Conservation (phyloP, 2,329 filamentous ascomycete species). For the Paramyrothecium sp. region DNA sequence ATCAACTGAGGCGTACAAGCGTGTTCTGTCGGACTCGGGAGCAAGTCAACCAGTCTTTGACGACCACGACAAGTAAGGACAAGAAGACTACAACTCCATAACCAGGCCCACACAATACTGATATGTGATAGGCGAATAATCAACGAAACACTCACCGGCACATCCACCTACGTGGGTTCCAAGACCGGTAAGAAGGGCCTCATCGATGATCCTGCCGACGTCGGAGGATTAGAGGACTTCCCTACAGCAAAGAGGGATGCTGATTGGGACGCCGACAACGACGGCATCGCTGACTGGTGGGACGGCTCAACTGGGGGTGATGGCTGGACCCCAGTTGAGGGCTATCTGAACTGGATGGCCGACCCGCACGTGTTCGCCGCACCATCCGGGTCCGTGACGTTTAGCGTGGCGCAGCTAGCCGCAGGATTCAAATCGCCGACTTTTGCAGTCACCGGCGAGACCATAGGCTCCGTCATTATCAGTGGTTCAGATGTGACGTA, state of each 20-base stretch:
- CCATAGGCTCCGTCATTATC: neutral
- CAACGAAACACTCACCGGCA: slow-evolving; percentile 25
- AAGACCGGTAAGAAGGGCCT: slow-evolving; percentile 25
- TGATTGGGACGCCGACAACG: slow-evolving; percentile 28
- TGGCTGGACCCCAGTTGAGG: slow-evolving; percentile 28
- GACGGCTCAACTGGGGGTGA: slow-evolving; percentile 27
- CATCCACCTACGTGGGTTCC: slow-evolving; percentile 26
- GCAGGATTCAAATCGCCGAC: slow-evolving; percentile 12
- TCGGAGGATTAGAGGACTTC: slow-evolving; percentile 30
- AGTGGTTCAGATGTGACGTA: neutral
- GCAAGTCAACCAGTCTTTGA: slow-evolving; percentile 26
- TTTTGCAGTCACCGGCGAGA: slow-evolving; percentile 2
- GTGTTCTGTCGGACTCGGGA: slow-evolving; percentile 29
- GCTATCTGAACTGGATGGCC: slow-evolving; percentile 32
- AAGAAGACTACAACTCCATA: neutral
- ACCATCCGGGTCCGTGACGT: slow-evolving; percentile 16
- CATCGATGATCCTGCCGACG: slow-evolving; percentile 29
- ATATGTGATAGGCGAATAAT: slow-evolving; percentile 19
- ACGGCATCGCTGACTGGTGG: slow-evolving; percentile 34
- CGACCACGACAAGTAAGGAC: slow-evolving; percentile 23
- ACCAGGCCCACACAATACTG: neutral
- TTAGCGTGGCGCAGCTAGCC: slow-evolving; percentile 22
- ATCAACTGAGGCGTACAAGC: slow-evolving; percentile 31
- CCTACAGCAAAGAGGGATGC: slow-evolving; percentile 18
- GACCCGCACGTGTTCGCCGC: slow-evolving; percentile 28